Percentiles rank a stretch among this genome's conserved stretches.
These are phyloP conservation scores for Kurtzmaniella quercitrusa DNA, from an alignment of 1,139 yeast genomes.

Conservation along the genomic window DNA sequence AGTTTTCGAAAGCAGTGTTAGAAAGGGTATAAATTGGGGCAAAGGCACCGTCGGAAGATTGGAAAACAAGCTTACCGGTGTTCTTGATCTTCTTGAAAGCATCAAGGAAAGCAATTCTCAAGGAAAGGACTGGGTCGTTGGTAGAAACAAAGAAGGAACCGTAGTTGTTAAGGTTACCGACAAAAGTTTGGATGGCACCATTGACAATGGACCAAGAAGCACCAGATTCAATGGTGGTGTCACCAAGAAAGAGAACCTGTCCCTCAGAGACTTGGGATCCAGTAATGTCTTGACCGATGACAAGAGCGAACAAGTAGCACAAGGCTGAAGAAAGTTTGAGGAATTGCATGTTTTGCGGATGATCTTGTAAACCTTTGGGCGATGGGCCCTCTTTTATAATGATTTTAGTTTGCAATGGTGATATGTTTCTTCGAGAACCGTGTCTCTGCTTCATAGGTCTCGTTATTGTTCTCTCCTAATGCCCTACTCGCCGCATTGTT, in stretches of 20 bases:
- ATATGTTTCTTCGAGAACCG: not conserved
- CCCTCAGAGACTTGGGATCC: constrained; percentile 5
- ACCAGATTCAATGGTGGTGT: constrained; percentile 21
- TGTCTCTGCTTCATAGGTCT: not conserved
- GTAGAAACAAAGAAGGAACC: constrained; percentile 24
- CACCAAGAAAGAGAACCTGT: constrained; percentile 13
- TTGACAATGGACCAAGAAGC: constrained; percentile 32
- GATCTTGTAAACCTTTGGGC: not conserved
- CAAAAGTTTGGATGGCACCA: constrained; percentile 21
- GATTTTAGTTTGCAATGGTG: not conserved
- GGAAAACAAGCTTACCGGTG: constrained; percentile 6
- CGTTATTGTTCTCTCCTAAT: not conserved
- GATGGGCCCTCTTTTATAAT: not conserved
- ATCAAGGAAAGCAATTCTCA: constrained; percentile 4
- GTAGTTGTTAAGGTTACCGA: constrained; percentile 19
- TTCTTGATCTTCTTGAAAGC: constrained; percentile 3
- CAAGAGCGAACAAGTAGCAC: not conserved
- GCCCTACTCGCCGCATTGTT: not conserved
- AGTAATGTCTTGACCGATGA: constrained; percentile 5
- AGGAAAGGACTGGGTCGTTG: constrained; percentile 3
- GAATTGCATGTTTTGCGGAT: not conserved
- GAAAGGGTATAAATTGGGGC: constrained; percentile 5
- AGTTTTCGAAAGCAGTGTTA: constrained; percentile 9
- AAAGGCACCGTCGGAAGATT: constrained; percentile 4
- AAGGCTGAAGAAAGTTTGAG: not conserved